These are phyloP conservation scores for Thecaphora frezii DNA, from an alignment of 1,284 basidiomycete species.

Conservation along the genomic window DNA sequence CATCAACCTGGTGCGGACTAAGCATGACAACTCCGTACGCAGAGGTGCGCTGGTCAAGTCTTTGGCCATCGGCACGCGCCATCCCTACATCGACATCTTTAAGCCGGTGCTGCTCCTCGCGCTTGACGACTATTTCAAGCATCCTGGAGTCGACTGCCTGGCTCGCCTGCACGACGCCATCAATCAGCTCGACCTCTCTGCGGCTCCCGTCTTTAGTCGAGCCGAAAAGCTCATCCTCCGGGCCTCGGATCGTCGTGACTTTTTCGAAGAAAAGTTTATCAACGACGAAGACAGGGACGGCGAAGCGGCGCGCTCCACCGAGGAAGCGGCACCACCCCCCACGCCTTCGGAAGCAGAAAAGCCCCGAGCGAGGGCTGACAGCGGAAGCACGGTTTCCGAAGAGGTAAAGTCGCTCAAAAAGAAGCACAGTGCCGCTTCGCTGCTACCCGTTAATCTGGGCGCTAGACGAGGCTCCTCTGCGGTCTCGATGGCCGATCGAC, in stretches of 20 bases:
- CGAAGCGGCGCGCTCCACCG: neutral
- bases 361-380: slow-evolving; percentile 8
- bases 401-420: slow-evolving; percentile 32
- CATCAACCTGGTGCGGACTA: slow-evolving; percentile 90
- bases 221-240: slow-evolving; percentile 87
- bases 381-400: slow-evolving; percentile 25
- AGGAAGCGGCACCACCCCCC: neutral
- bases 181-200: slow-evolving; percentile 84
- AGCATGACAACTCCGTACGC: slow-evolving; percentile 82
- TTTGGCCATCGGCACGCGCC: slow-evolving; percentile 89
- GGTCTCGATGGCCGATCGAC: slow-evolving; percentile 23
- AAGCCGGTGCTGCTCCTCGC: slow-evolving; percentile 94
- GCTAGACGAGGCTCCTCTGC: slow-evolving; percentile 28
- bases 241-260: slow-evolving; percentile 77
- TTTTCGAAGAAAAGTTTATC: slow-evolving; percentile 74
- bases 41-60: slow-evolving; percentile 93
- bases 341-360: neutral
- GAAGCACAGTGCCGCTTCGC: slow-evolving; percentile 24
- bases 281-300: neutral
- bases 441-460: slow-evolving; percentile 17
- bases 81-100: slow-evolving; percentile 96
- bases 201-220: slow-evolving; percentile 74
- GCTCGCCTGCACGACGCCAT: slow-evolving; percentile 86
- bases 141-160: slow-evolving; percentile 83
- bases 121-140: slow-evolving; percentile 88